phyloP scores from a whole-genome alignment of 225 moss, liverwort and hornwort genomes.

The Climacium dendroides region DNA sequence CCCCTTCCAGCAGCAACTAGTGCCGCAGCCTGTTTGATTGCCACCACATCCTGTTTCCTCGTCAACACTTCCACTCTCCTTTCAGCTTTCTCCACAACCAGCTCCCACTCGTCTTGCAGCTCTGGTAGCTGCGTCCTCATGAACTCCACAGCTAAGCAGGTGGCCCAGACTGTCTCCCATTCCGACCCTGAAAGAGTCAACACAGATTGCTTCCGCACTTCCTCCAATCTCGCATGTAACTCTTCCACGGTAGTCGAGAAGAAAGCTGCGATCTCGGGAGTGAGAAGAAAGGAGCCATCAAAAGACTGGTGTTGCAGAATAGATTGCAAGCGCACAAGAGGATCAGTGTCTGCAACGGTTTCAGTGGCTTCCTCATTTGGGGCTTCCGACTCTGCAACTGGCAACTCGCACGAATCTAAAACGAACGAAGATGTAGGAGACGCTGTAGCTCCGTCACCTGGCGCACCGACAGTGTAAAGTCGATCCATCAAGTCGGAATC shows the following conservation, averaged over 20 bases:
- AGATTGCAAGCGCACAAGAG: neutral
- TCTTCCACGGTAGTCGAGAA: neutral
- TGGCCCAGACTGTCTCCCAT: slow-evolving; percentile 20
- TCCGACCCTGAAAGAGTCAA: neutral
- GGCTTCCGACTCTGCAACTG: neutral
- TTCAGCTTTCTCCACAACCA: slow-evolving; percentile 22
- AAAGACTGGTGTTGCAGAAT: slow-evolving; percentile 17
- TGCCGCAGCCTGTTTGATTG: neutral
- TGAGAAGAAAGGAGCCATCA: slow-evolving; percentile 20
- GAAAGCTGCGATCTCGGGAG: neutral
- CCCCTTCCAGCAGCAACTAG: neutral
- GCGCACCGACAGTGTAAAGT: too few species aligned
- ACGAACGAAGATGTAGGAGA: too few species aligned
- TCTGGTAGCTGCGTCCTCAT: slow-evolving; percentile 7
- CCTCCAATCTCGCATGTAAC: neutral
- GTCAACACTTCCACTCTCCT: neutral
- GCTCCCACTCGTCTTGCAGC: slow-evolving; percentile 22
- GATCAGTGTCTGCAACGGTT: neutral
- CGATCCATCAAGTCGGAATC: neutral
- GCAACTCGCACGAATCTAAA: neutral
- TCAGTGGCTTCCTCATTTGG: neutral
- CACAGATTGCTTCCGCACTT: neutral
- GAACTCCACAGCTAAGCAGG: slow-evolving; percentile 13
- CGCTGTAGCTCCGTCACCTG: neutral
- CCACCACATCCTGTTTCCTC: neutral